Evolutionary conservation across 2,329 filamentous ascomycete genomes (phyloP).

Genomic region (Ascosphaera pollenicola): DNA sequence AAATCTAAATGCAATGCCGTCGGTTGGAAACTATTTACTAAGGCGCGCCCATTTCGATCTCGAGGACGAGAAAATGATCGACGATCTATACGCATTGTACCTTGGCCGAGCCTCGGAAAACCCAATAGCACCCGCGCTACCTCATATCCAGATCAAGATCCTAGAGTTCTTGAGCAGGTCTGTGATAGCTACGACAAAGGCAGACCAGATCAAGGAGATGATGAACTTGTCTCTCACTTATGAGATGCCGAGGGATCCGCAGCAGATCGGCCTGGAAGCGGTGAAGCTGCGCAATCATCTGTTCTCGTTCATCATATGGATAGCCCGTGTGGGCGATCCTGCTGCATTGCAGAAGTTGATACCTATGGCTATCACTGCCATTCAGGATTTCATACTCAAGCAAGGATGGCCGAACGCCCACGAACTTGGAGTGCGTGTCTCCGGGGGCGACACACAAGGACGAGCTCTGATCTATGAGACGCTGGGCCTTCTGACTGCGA

Average conservation of each 20-base stretch:
- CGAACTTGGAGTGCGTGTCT: slow-evolving; percentile 28
- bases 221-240: slow-evolving; percentile 25
- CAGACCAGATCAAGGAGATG: slow-evolving; percentile 42
- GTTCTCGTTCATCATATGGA: slow-evolving; percentile 72
- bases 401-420: slow-evolving; percentile 62
- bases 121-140: slow-evolving; percentile 27
- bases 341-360: slow-evolving; percentile 43
- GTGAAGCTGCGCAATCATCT: slow-evolving; percentile 62
- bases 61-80: slow-evolving; percentile 42
- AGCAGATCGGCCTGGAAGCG: slow-evolving; percentile 39
- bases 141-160: slow-evolving; percentile 55
- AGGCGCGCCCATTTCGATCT: slow-evolving; percentile 52
- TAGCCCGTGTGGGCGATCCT: slow-evolving; percentile 48
- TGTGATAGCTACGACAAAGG: slow-evolving; percentile 45
- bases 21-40: slow-evolving; percentile 75
- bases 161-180: slow-evolving; percentile 59
- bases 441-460: slow-evolving; percentile 40
- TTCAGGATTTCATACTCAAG: slow-evolving; percentile 51
- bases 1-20: slow-evolving; percentile 51
- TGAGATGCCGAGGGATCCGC: slow-evolving; percentile 20
- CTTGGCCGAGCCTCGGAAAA: slow-evolving; percentile 28
- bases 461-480: slow-evolving; percentile 75
- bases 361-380: slow-evolving; percentile 40
- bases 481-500: slow-evolving; percentile 52
- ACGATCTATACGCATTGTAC: slow-evolving; percentile 50